A percentile compares a stretch with the other conserved stretches of the same genome.
phyloP scores from a whole-genome alignment of 2,329 filamentous ascomycete species.

The Phoma sp. region DNA sequence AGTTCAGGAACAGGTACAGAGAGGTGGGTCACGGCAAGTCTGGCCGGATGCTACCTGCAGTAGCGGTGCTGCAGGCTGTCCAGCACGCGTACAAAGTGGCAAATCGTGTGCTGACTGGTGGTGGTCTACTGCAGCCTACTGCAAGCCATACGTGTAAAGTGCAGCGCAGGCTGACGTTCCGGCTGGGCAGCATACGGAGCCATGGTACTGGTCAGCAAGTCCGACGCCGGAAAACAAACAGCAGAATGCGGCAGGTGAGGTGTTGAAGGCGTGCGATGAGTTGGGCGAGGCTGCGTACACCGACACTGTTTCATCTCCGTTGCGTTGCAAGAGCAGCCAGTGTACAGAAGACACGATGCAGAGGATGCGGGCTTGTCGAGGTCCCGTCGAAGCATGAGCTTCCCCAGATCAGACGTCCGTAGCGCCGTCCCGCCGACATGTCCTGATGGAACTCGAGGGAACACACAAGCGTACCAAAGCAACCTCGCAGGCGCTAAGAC shows the following conservation, averaged over 20 bases:
- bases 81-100: constrained; percentile 32
- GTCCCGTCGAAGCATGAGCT: constrained; percentile 28
- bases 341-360: constrained; percentile 34
- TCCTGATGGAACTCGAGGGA: constrained; percentile 25
- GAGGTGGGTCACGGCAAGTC: constrained; percentile 34
- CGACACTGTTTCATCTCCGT: constrained; percentile 43
- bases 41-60: constrained; percentile 40
- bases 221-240: constrained; percentile 37
- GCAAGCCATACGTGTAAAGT: constrained; percentile 27
- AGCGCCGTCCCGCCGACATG: constrained; percentile 37
- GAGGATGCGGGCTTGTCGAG: constrained; percentile 16
- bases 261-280: constrained; percentile 19
- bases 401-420: constrained; percentile 33
- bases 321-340: constrained; percentile 24
- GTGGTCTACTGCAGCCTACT: constrained; percentile 38
- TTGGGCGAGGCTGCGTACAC: constrained; percentile 33
- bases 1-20: constrained; percentile 36
- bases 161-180: constrained; percentile 7
- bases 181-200: constrained; percentile 9
- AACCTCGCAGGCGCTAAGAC: constrained; percentile 28
- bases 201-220: constrained; percentile 17
- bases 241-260: constrained; percentile 23
- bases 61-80: constrained; percentile 32
- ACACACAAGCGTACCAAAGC: constrained; percentile 29
- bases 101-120: constrained; percentile 22